These are phyloP conservation scores for Fusarium pilosicola DNA, from an alignment of 2,329 filamentous ascomycete genomes.

Conservation along the genomic window DNA sequence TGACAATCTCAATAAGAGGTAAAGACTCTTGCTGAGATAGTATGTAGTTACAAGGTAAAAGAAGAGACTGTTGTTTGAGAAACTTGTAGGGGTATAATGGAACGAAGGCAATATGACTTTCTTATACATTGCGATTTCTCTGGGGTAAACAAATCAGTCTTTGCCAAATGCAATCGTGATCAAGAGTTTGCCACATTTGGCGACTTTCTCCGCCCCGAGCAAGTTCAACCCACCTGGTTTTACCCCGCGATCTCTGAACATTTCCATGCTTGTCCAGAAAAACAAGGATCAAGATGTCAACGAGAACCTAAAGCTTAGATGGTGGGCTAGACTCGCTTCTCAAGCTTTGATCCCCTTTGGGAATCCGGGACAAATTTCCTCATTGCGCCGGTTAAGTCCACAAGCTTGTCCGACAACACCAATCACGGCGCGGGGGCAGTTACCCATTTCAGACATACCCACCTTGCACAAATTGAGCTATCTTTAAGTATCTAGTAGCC, in stretches of 20 bases:
- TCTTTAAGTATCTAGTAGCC: neutral
- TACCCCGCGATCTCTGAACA: neutral
- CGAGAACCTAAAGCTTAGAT: neutral
- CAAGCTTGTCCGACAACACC: rapidly evolving
- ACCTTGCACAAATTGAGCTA: neutral
- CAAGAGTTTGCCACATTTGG: neutral
- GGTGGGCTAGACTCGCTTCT: neutral
- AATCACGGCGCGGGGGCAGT: neutral
- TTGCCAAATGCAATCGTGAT: neutral
- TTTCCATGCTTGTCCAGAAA: neutral
- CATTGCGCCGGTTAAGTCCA: neutral
- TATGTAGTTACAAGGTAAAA: too few species aligned
- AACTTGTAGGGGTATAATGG: rapidly evolving
- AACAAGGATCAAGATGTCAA: neutral
- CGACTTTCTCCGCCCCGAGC: neutral
- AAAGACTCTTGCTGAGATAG: neutral
- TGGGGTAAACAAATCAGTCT: neutral
- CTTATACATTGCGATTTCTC: neutral
- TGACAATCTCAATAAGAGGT: neutral
- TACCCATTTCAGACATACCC: neutral
- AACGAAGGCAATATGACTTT: neutral
- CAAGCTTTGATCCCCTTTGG: neutral
- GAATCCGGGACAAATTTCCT: neutral
- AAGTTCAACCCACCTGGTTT: neutral
- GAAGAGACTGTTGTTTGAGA: neutral